Conservation (phyloP, 768 basidiomycete genomes). For the Cytidiella melzeri region DNA sequence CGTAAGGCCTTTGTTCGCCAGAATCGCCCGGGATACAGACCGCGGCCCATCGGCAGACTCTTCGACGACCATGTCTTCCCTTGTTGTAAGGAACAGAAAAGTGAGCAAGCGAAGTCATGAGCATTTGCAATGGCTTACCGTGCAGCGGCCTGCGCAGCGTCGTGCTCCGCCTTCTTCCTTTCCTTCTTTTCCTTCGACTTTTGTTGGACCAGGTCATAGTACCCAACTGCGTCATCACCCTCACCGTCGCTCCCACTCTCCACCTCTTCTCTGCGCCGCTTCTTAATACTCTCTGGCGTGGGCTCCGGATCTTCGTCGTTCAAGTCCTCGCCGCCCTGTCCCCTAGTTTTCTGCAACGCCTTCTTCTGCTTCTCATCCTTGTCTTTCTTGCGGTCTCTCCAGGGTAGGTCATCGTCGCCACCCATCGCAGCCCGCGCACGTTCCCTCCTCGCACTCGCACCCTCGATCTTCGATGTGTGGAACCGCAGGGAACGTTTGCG, state of each 20-base stretch:
- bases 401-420: conserved; percentile 95
- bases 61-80: conserved; percentile 31
- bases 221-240: conserved; percentile 51
- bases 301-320: conserved; percentile 48
- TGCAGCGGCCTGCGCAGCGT: conserved; percentile 49
- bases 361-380: conserved; percentile 49
- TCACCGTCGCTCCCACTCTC: conserved; percentile 25
- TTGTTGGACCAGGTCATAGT: conserved; percentile 87
- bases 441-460: conserved; percentile 66
- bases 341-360: conserved; percentile 43
- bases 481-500: conserved; percentile 83
- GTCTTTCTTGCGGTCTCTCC: conserved; percentile 66
- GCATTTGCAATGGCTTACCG: conserved; percentile 57
- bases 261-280: conserved; percentile 33
- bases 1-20: conserved; percentile 92
- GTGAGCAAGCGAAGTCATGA: too few species aligned
- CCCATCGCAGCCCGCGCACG: conserved; percentile 63
- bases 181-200: conserved; percentile 65
- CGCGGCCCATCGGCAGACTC: conserved; percentile 66
- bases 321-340: conserved; percentile 61
- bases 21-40: conserved; percentile 82
- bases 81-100: conserved; percentile 17
- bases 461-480: conserved; percentile 89
- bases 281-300: conserved; percentile 22
- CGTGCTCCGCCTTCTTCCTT: conserved; percentile 78